Conservation (phyloP, 495 filamentous ascomycete species). For the Pyrenula massariospora region DNA sequence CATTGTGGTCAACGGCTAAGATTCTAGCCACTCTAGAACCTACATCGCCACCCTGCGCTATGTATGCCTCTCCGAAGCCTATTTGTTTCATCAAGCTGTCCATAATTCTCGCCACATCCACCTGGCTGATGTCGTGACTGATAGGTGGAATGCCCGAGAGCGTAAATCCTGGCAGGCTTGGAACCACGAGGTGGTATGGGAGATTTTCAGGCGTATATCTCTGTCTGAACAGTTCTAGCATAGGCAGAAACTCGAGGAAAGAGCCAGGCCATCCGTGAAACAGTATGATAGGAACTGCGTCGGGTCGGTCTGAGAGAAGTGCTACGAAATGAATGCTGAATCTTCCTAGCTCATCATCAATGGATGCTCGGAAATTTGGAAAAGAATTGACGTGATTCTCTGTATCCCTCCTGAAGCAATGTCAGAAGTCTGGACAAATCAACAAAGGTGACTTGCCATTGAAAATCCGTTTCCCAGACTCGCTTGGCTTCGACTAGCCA, state of each 20-base stretch:
- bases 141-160: constrained; percentile 28
- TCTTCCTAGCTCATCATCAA: constrained; percentile 22
- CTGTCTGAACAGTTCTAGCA: constrained; percentile 20
- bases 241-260: constrained; percentile 16
- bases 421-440: no score
- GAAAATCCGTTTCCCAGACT: constrained; percentile 6
- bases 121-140: constrained; percentile 23
- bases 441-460: no score
- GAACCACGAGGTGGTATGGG: constrained; percentile 48
- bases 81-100: constrained; percentile 41
- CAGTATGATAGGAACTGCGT: constrained; percentile 42
- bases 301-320: constrained; percentile 34
- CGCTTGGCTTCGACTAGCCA: constrained; percentile 9
- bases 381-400: constrained; percentile 43
- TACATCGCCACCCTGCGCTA: constrained; percentile 48
- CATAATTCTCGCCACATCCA: constrained; percentile 27
- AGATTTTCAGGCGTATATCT: constrained; percentile 37
- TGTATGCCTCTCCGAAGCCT: constrained; percentile 39
- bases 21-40: constrained; percentile 32
- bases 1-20: constrained; percentile 15
- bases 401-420: no score
- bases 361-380: constrained; percentile 36
- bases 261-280: constrained; percentile 35
- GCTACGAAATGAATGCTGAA: constrained; percentile 41
- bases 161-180: constrained; percentile 43